These are phyloP conservation scores for Leptodontidium sp. DNA, from an alignment of 2,329 filamentous ascomycete genomes.

Conservation along the genomic window DNA sequence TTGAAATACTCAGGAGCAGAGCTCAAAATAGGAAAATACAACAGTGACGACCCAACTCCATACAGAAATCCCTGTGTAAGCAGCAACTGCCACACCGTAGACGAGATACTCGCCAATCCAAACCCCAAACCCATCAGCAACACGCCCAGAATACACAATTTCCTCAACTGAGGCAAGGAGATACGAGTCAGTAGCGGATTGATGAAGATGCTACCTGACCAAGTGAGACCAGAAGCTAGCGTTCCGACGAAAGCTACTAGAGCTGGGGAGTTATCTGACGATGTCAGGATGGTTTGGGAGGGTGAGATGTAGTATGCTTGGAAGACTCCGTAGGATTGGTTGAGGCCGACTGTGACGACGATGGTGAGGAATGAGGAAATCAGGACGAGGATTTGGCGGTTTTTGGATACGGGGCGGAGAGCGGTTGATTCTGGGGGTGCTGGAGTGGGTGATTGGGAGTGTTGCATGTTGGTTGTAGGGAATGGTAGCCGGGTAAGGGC, in stretches of 20 bases:
- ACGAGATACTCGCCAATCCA: constrained; percentile 50
- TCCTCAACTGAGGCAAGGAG: constrained; percentile 47
- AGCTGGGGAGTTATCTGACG: constrained; percentile 50
- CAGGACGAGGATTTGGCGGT: constrained; percentile 54
- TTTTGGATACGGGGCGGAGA: constrained; percentile 38
- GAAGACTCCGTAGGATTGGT: constrained; percentile 59
- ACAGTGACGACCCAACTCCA: constrained; percentile 51
- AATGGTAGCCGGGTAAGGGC: constrained; percentile 4
- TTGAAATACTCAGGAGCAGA: constrained; percentile 59
- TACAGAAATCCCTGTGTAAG: constrained; percentile 57
- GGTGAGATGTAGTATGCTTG: constrained; percentile 57
- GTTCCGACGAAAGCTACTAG: constrained; percentile 59
- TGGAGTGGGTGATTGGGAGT: not conserved
- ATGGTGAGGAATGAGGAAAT: constrained; percentile 25
- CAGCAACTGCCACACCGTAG: constrained; percentile 54
- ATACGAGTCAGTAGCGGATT: constrained; percentile 57
- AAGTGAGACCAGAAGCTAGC: constrained; percentile 57
- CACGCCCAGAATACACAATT: constrained; percentile 53
- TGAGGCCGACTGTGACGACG: constrained; percentile 52
- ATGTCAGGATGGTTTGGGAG: constrained; percentile 50
- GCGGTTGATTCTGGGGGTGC: constrained; percentile 15
- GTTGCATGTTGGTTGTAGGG: not conserved
- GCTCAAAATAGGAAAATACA: constrained; percentile 54
- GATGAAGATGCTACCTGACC: constrained; percentile 57
- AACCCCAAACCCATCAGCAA: constrained; percentile 53